These are phyloP conservation scores for Backusella sp. DNA, from an alignment of 192 early-diverging fungal genomes.

Conservation along the genomic window DNA sequence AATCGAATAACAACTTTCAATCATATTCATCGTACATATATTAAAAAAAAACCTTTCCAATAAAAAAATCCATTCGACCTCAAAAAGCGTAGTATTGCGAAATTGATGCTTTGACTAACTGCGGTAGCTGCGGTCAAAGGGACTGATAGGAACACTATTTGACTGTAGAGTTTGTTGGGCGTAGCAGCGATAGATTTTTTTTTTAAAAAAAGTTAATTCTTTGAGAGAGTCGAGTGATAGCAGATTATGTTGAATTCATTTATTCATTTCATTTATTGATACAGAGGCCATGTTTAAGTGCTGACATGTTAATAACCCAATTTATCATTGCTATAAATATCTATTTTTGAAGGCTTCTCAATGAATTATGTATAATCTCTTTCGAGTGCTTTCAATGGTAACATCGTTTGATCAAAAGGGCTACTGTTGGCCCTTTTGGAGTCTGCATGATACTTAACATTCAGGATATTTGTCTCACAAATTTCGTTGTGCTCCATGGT, in stretches of 20 bases:
- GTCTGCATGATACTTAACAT: not conserved
- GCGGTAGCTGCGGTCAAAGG: not conserved
- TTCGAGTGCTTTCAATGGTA: too few relatives aligned
- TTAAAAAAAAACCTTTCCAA: not conserved
- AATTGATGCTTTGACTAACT: not conserved
- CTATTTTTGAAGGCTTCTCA: too few relatives aligned
- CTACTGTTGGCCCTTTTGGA: too few relatives aligned
- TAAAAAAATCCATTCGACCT: constrained; percentile 4
- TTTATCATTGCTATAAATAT: too few relatives aligned
- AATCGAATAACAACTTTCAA: not conserved
- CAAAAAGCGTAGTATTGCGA: not conserved
- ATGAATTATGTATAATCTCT: too few relatives aligned
- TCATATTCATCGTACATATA: not conserved
- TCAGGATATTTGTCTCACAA: not conserved
- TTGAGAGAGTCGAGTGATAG: too few relatives aligned
- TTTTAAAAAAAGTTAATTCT: too few relatives aligned
- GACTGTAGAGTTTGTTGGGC: not conserved
- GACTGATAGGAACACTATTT: not conserved
- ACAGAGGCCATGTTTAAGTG: too few relatives aligned
- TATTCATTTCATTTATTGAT: too few relatives aligned
- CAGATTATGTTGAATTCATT: too few relatives aligned
- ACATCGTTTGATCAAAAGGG: too few relatives aligned
- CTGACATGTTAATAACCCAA: too few relatives aligned
- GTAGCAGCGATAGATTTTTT: not conserved
- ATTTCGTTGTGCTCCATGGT: not conserved